These are phyloP conservation scores for Yamadazyma buinensis DNA, from an alignment of 1,139 yeast genomes.

Conservation along the genomic window DNA sequence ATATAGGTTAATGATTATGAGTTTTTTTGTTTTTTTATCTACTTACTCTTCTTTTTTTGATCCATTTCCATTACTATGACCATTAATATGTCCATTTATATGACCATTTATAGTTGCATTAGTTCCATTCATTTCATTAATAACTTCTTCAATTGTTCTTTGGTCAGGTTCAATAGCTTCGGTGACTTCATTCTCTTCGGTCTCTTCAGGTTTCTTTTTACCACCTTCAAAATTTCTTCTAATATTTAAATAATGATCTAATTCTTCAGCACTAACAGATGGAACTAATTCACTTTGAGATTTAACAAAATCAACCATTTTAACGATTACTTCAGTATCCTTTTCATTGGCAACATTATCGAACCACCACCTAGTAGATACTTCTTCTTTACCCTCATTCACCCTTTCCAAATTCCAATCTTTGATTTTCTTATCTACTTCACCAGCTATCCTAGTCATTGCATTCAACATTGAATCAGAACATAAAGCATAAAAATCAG, in stretches of 20 bases:
- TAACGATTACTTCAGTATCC: constrained; percentile 69
- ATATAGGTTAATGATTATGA: background rate
- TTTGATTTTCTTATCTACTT: constrained; percentile 65
- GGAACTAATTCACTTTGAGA: constrained; percentile 74
- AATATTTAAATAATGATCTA: constrained; percentile 73
- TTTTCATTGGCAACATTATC: constrained; percentile 69
- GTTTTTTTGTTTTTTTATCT: too few relatives aligned
- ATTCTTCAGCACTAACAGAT: constrained; percentile 83
- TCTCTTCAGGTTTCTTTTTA: constrained; percentile 16
- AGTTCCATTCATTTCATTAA: background rate
- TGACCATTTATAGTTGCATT: background rate
- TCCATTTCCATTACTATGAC: background rate
- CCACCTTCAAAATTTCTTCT: constrained; percentile 74
- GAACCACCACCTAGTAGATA: constrained; percentile 86
- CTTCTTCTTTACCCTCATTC: constrained; percentile 28
- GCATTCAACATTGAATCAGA: constrained; percentile 95
- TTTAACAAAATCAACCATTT: constrained; percentile 66
- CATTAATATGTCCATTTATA: constrained; percentile 2
- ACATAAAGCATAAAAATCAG: constrained; percentile 94
- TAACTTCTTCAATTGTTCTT: background rate
- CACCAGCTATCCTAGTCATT: constrained; percentile 82
- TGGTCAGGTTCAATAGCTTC: background rate
- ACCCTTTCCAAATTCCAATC: constrained; percentile 39
- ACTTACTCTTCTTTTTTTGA: background rate
- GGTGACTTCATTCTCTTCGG: background rate